Evolutionary conservation across 2,329 filamentous ascomycete species (phyloP).

Genomic region (Periconia digitata): DNA sequence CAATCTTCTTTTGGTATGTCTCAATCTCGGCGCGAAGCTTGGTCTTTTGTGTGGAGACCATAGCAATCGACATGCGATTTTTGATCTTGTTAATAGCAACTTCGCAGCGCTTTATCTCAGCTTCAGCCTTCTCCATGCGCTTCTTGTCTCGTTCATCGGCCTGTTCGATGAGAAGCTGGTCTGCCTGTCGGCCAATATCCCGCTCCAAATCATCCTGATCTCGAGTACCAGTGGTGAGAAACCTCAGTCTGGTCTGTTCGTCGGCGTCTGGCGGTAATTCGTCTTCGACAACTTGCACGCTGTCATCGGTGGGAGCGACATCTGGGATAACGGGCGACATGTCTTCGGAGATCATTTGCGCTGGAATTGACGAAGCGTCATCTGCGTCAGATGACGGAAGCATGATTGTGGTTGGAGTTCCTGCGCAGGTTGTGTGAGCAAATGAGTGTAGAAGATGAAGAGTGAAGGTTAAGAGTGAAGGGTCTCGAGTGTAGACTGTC

Average conservation of each 20-base stretch:
- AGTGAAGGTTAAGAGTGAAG: background rate
- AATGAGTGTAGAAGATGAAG: background rate
- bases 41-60: conserved; percentile 57
- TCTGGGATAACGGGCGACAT: conserved; percentile 9
- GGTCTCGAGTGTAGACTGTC: background rate
- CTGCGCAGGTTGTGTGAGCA: background rate
- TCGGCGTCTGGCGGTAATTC: conserved; percentile 37
- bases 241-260: conserved; percentile 45
- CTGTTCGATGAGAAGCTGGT: conserved; percentile 61
- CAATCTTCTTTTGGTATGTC: conserved; percentile 66
- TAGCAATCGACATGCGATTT: conserved; percentile 58
- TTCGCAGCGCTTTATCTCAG: conserved; percentile 60
- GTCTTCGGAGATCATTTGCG: conserved; percentile 2
- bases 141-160: conserved; percentile 66
- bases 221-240: conserved; percentile 51
- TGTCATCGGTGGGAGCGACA: conserved; percentile 9
- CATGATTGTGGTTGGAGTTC: background rate
- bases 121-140: conserved; percentile 59
- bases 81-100: conserved; percentile 64
- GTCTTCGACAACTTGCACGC: conserved; percentile 14
- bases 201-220: conserved; percentile 90
- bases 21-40: conserved; percentile 67
- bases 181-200: conserved; percentile 72
- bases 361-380: background rate
- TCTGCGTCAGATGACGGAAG: background rate